Conservation (phyloP, 441 rosid genomes). For the Rhodomyrtus psidioides region DNA sequence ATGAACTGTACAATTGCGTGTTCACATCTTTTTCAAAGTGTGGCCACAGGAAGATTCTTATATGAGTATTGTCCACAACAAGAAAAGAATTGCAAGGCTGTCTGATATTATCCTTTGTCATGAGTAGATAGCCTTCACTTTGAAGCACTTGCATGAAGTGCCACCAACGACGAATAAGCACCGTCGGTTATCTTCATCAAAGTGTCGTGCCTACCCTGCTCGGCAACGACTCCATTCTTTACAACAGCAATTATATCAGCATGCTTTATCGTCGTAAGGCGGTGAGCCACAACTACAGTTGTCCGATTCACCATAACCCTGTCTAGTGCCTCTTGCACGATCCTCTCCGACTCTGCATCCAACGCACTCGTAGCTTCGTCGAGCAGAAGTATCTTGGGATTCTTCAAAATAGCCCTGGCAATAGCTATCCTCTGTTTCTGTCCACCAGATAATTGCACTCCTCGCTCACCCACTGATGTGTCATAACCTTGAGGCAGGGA, state of each 20-base stretch:
- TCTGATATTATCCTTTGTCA: background rate
- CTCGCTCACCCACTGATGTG: conserved; percentile 1
- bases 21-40: background rate
- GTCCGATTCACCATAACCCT: background rate
- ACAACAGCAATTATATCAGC: conserved; percentile 3
- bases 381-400: background rate
- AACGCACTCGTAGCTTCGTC: conserved; percentile 1
- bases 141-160: background rate
- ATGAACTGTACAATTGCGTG: background rate
- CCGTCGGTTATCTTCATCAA: conserved; percentile 2
- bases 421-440: conserved; percentile 9
- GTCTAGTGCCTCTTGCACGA: conserved; percentile 5
- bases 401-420: conserved; percentile 3
- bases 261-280: background rate
- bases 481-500: background rate
- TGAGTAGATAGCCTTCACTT: background rate
- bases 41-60: background rate
- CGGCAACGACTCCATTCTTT: conserved; percentile 1
- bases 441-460: conserved; percentile 2
- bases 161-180: background rate
- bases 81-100: background rate
- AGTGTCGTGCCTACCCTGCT: background rate
- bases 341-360: conserved; percentile 2
- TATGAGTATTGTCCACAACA: background rate
- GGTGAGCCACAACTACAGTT: conserved; percentile 4